Conservation (phyloP, 805 yeast genomes). For the Starmerella kuoi region DNA sequence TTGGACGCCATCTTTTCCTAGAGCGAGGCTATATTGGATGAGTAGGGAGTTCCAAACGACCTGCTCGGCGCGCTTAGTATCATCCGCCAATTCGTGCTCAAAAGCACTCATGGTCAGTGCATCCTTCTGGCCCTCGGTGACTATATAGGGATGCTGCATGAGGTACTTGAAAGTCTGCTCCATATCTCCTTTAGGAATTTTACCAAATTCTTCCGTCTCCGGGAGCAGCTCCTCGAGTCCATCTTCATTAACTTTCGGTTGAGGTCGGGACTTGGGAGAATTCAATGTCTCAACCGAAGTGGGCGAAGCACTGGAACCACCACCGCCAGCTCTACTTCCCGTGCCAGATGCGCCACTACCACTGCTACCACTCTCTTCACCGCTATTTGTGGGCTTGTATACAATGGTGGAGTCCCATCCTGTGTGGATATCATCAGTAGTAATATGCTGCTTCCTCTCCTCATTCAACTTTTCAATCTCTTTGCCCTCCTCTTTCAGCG, state of each 20-base stretch:
- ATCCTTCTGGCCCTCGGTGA: slow-evolving; percentile 77
- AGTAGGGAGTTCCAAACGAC: slow-evolving; percentile 71
- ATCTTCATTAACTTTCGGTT: slow-evolving; percentile 21
- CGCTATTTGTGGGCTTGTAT: slow-evolving; percentile 38
- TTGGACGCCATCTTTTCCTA: slow-evolving; percentile 38
- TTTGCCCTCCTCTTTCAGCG: slow-evolving; percentile 54
- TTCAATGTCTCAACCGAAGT: slow-evolving; percentile 30
- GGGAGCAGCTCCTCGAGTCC: slow-evolving; percentile 35
- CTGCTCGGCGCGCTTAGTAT: slow-evolving; percentile 42
- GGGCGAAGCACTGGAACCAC: slow-evolving; percentile 17
- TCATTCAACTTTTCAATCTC: slow-evolving; percentile 55
- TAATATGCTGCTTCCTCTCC: slow-evolving; percentile 64
- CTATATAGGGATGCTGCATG: slow-evolving; percentile 47
- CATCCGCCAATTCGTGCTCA: slow-evolving; percentile 59
- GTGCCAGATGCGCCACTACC: slow-evolving; percentile 19
- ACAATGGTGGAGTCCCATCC: slow-evolving; percentile 81
- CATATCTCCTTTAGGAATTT: slow-evolving; percentile 40
- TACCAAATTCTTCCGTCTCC: slow-evolving; percentile 54
- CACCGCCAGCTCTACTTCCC: slow-evolving; percentile 8
- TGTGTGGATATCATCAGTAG: slow-evolving; percentile 81
- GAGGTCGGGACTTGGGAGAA: slow-evolving; percentile 6
- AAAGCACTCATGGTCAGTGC: slow-evolving; percentile 88
- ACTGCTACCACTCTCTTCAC: slow-evolving; percentile 19
- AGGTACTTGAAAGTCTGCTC: slow-evolving; percentile 42
- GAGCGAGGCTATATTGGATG: slow-evolving; percentile 50